These are phyloP conservation scores for Leccinum imitatum DNA, from an alignment of 768 basidiomycete genomes.

Conservation along the genomic window DNA sequence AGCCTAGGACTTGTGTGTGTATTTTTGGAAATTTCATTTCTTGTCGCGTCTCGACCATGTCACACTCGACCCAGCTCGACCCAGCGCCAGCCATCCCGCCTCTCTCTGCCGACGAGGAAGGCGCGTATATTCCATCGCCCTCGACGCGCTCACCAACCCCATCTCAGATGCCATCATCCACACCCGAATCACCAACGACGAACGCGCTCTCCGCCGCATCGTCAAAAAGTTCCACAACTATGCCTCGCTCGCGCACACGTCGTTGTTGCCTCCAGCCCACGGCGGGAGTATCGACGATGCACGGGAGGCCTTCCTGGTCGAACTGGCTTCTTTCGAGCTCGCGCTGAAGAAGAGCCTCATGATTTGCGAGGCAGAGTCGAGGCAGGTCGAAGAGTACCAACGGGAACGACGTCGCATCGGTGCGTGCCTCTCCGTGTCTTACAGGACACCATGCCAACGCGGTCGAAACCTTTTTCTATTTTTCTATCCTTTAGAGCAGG, in stretches of 20 bases:
- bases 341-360: constrained; percentile 74
- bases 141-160: constrained; percentile 14
- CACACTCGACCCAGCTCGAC: constrained; percentile 13
- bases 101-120: constrained; percentile 64
- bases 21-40: background rate
- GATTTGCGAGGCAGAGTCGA: constrained; percentile 82
- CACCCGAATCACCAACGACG: constrained; percentile 79
- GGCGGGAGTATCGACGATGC: constrained; percentile 58
- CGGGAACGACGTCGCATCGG: constrained; percentile 71
- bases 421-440: constrained; percentile 33
- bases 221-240: constrained; percentile 83
- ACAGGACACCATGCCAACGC: background rate
- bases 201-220: constrained; percentile 72
- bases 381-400: constrained; percentile 85
- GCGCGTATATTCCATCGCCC: constrained; percentile 27
- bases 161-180: constrained; percentile 73
- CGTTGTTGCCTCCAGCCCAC: constrained; percentile 36
- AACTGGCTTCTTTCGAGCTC: constrained; percentile 74
- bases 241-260: constrained; percentile 53
- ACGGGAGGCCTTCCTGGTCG: constrained; percentile 74
- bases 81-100: constrained; percentile 37
- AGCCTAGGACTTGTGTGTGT: background rate
- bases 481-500: constrained; percentile 49
- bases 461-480: too few species aligned
- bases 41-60: background rate